Conservation (phyloP, 805 yeast species). For the Nematodospora valgi region DNA sequence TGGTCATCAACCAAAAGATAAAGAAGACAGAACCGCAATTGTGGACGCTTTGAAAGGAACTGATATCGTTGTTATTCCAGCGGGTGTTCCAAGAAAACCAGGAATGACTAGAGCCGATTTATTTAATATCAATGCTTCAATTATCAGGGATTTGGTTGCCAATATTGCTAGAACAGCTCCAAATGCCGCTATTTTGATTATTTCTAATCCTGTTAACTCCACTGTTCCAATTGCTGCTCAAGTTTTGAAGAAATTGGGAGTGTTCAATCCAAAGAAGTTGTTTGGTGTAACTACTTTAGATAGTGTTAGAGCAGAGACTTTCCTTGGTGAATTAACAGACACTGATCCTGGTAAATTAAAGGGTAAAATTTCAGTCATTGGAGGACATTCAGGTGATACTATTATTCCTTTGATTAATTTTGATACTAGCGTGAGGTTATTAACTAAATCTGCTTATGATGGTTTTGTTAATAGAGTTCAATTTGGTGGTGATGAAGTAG, state of each 20-base stretch:
- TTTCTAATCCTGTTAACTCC: conserved; percentile 45
- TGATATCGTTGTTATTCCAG: conserved; percentile 43
- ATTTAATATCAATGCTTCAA: conserved; percentile 45
- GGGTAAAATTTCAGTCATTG: conserved; percentile 42
- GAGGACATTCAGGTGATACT: conserved; percentile 48
- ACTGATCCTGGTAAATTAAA: conserved; percentile 28
- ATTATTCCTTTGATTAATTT: conserved; percentile 36
- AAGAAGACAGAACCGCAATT: conserved; percentile 36
- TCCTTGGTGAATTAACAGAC: conserved; percentile 35
- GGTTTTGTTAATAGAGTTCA: conserved; percentile 42
- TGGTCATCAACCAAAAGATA: conserved; percentile 39
- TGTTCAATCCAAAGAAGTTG: conserved; percentile 42
- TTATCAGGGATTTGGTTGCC: conserved; percentile 41
- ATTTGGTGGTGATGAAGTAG: conserved; percentile 93
- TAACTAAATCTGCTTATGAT: conserved; percentile 16
- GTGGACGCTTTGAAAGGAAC: conserved; percentile 35
- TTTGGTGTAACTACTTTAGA: conserved; percentile 48
- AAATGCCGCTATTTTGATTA: conserved; percentile 42
- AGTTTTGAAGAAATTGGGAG: conserved; percentile 44
- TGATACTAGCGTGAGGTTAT: conserved; percentile 13
- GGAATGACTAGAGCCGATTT: conserved; percentile 49
- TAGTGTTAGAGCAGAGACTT: conserved; percentile 44
- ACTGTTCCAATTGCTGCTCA: conserved; percentile 49
- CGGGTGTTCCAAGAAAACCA: conserved; percentile 48
- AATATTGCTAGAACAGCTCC: conserved; percentile 38